phyloP scores from a whole-genome alignment of 495 filamentous ascomycete species.

The Cladorrhinum samala region DNA sequence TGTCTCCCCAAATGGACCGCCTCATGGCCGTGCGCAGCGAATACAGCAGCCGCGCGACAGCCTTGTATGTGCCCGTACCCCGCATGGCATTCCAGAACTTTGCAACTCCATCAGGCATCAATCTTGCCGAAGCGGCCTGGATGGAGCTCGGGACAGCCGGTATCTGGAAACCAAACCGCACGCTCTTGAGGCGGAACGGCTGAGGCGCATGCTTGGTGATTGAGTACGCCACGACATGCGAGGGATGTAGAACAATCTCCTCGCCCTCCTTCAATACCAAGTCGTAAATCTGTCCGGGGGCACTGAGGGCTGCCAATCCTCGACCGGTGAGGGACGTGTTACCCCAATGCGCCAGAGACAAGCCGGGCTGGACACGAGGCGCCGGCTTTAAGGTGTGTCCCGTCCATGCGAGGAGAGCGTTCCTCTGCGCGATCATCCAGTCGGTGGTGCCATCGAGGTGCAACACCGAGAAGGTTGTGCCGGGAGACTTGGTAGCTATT shows the following conservation, averaged over 20 bases:
- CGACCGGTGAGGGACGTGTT: conserved; percentile 79
- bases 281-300: conserved; percentile 81
- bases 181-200: conserved; percentile 80
- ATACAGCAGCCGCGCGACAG: conserved; percentile 53
- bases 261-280: conserved; percentile 70
- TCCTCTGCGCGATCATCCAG: conserved; percentile 85
- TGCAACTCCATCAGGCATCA: conserved; percentile 42
- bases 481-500: conserved; percentile 76
- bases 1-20: conserved; percentile 86
- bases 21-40: conserved; percentile 65
- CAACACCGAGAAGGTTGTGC: conserved; percentile 77
- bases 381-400: conserved; percentile 72
- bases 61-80: conserved; percentile 63
- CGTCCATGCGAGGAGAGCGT: conserved; percentile 91
- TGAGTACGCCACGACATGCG: conserved; percentile 85
- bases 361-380: conserved; percentile 64
- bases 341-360: conserved; percentile 86
- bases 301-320: conserved; percentile 76
- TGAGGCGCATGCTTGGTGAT: conserved; percentile 64
- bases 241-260: conserved; percentile 78
- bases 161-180: conserved; percentile 68
- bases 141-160: conserved; percentile 55
- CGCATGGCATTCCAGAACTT: conserved; percentile 67
- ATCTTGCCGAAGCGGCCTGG: conserved; percentile 31
- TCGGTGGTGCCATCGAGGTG: conserved; percentile 91